phyloP scores from a whole-genome alignment of 257 asterid species.

The Solanum boliviense region DNA sequence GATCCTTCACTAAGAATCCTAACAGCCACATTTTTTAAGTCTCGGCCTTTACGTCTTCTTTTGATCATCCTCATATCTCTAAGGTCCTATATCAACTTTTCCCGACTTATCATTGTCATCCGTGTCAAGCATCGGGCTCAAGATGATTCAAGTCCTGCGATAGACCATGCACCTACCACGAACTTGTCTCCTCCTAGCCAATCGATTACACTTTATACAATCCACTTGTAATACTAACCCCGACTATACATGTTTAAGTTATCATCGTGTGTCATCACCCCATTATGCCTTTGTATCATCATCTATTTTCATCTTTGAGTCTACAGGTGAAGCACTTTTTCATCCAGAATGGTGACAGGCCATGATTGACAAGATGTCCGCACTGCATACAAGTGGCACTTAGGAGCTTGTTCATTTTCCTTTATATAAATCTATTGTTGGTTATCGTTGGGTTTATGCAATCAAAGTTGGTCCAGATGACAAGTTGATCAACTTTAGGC shows the following conservation, averaged over 20 bases:
- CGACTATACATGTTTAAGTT: background rate
- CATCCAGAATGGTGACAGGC: background rate
- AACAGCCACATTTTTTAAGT: too few species aligned
- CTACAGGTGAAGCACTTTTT: background rate
- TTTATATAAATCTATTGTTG: background rate
- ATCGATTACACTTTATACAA: background rate
- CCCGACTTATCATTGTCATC: background rate
- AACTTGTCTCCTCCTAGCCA: background rate
- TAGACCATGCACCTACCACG: background rate
- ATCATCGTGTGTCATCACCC: background rate
- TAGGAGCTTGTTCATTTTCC: background rate
- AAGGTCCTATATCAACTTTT: background rate
- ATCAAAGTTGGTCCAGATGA: background rate
- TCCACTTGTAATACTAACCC: background rate
- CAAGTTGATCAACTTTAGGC: background rate
- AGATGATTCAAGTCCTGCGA: background rate
- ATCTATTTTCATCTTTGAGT: background rate
- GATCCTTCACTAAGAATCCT: background rate
- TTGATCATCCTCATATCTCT: background rate
- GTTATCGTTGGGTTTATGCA: background rate
- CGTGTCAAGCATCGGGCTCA: background rate
- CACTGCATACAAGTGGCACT: background rate
- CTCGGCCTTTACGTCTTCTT: background rate
- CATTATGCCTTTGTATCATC: background rate
- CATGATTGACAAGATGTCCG: background rate